A percentile compares a stretch with the other conserved stretches of the same genome.
Evolutionary conservation across 257 asterid species (phyloP).

Genomic region (Echium plantagineum): DNA sequence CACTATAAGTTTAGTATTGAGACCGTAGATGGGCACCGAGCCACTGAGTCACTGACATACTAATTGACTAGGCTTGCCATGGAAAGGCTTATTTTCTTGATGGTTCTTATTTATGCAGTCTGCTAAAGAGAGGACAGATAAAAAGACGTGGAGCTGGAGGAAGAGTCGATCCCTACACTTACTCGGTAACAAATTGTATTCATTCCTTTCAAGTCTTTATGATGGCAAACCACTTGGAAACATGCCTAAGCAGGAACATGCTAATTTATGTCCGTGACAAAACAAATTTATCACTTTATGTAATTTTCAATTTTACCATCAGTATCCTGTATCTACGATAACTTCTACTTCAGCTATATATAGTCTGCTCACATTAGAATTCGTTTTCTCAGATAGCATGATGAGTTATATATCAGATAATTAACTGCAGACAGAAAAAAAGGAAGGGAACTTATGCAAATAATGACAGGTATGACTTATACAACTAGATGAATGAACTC

Average conservation of each 20-base stretch:
- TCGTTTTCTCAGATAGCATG: constrained; percentile 1
- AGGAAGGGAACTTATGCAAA: not conserved
- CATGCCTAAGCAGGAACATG: not conserved
- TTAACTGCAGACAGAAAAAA: not conserved
- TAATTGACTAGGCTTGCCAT: not conserved
- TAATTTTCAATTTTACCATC: not conserved
- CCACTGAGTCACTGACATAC: not conserved
- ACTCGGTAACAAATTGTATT: constrained; percentile 35
- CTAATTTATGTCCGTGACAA: not conserved
- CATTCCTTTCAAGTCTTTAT: not conserved
- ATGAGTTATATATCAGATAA: not conserved
- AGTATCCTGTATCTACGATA: not conserved
- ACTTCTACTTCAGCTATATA: not conserved
- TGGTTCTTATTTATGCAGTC: constrained; percentile 30
- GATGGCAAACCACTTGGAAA: not conserved
- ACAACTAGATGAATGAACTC: not conserved
- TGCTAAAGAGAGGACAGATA: constrained; percentile 61
- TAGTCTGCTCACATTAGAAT: not conserved
- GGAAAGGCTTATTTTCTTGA: constrained; percentile 4
- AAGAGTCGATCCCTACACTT: constrained; percentile 68
- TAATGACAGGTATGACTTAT: not conserved
- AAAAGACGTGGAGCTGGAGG: constrained; percentile 88
- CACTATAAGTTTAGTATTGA: not conserved
- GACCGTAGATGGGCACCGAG: not conserved
- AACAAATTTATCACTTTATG: too few relatives aligned